Evolutionary conservation across 2,329 filamentous ascomycete species (phyloP).

Genomic region (Talaromyces sp.): DNA sequence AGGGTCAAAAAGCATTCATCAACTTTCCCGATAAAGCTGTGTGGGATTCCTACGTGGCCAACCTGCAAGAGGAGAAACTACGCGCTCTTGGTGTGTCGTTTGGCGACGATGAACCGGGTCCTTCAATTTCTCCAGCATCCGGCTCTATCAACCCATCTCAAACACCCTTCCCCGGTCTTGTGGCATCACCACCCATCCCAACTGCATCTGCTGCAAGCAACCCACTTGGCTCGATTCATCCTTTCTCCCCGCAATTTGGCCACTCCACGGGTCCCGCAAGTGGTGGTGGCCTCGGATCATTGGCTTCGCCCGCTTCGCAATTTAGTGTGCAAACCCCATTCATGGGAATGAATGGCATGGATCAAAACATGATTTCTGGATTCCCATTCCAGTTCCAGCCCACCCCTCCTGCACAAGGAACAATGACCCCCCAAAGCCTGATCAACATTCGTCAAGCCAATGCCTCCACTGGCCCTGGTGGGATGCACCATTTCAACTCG

Average conservation of each 20-base stretch:
- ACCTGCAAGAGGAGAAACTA: constrained; percentile 87
- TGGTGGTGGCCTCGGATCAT: constrained; percentile 63
- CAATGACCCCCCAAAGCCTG: constrained; percentile 48
- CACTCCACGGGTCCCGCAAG: constrained; percentile 62
- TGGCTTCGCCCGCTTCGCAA: constrained; percentile 70
- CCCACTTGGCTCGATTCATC: constrained; percentile 61
- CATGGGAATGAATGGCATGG: constrained; percentile 59
- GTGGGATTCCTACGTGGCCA: constrained; percentile 79
- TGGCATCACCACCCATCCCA: constrained; percentile 82
- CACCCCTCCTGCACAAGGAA: constrained; percentile 54
- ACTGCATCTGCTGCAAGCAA: constrained; percentile 77
- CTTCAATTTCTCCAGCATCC: constrained; percentile 67
- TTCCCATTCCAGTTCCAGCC: constrained; percentile 69
- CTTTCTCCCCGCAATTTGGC: constrained; percentile 64
- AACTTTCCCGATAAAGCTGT: constrained; percentile 53
- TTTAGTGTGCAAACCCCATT: constrained; percentile 65
- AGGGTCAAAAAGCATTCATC: constrained; percentile 37
- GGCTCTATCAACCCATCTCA: constrained; percentile 64
- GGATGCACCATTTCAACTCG: constrained; percentile 44
- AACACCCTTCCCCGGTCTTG: constrained; percentile 73
- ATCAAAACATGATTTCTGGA: constrained; percentile 63
- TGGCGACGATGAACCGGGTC: constrained; percentile 71
- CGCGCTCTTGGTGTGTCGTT: constrained; percentile 85
- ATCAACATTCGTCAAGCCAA: constrained; percentile 42
- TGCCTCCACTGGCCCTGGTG: constrained; percentile 64